Conservation (phyloP, 2,329 filamentous ascomycete genomes). For the Fusarium sp. region DNA sequence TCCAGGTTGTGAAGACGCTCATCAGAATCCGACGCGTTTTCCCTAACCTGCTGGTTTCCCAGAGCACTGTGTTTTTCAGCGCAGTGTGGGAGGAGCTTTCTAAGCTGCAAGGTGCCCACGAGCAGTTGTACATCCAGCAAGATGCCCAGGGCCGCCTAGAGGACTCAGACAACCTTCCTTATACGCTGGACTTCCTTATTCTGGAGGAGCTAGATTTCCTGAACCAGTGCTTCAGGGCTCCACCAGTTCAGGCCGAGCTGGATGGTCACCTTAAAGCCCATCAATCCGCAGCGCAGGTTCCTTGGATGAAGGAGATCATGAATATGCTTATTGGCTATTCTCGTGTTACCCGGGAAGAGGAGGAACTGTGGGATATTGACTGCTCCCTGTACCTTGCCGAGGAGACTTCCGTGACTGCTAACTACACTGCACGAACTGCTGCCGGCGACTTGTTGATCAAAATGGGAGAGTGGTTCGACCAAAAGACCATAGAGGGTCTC, state of each 20-base stretch:
- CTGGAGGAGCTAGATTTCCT: constrained; percentile 96
- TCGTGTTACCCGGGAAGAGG: constrained; percentile 91
- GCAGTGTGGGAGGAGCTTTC: constrained; percentile 91
- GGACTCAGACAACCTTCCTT: constrained; percentile 90
- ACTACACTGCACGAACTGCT: constrained; percentile 94
- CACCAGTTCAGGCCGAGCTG: constrained; percentile 90
- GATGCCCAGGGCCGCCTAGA: constrained; percentile 89
- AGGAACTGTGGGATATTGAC: constrained; percentile 96
- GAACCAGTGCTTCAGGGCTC: constrained; percentile 88
- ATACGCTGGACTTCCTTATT: constrained; percentile 92
- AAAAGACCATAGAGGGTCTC: constrained; percentile 80
- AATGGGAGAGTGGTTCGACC: constrained; percentile 87
- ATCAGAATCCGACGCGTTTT: constrained; percentile 91
- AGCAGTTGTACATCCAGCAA: constrained; percentile 85
- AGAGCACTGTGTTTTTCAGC: constrained; percentile 85
- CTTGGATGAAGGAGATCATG: constrained; percentile 90
- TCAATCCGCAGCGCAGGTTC: constrained; percentile 70
- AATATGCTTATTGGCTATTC: constrained; percentile 86
- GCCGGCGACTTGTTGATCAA: constrained; percentile 94
- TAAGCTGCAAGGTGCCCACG: constrained; percentile 77
- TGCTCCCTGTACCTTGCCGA: constrained; percentile 95
- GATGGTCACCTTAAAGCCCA: constrained; percentile 78
- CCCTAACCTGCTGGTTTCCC: constrained; percentile 81
- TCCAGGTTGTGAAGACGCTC: constrained; percentile 93
- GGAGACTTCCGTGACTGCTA: constrained; percentile 92